Evolutionary conservation across 1,284 basidiomycete species (phyloP).

Genomic region (Cutaneotrichosporon sp.): DNA sequence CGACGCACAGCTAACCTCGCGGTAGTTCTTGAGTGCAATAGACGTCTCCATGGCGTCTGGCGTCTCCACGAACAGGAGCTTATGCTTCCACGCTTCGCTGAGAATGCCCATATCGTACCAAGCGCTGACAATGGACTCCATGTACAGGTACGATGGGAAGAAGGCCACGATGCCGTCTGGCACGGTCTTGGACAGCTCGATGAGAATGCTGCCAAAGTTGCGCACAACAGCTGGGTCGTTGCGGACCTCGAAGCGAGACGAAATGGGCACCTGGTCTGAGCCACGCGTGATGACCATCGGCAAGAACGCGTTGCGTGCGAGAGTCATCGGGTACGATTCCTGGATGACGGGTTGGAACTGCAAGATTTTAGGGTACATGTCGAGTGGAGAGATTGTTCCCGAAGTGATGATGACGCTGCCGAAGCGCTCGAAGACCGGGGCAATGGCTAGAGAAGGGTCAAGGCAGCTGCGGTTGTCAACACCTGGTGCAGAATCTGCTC

Average conservation of each 20-base stretch:
- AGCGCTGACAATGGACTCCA: conserved; percentile 99
- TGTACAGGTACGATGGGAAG: conserved; percentile 99
- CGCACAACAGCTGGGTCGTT: conserved; percentile 99
- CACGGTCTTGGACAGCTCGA: conserved; percentile 96
- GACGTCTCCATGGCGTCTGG: conserved; percentile 99
- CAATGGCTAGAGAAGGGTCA: conserved; percentile 95
- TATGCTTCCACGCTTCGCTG: conserved; percentile 99
- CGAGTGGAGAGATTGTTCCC: conserved; percentile 95
- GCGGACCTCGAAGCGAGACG: conserved; percentile 97
- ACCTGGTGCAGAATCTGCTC: conserved; percentile 42
- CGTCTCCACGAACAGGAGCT: conserved; percentile 98
- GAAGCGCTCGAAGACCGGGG: conserved; percentile 97
- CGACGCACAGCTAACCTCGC: conserved; percentile 63
- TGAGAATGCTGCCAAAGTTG: conserved; percentile 96
- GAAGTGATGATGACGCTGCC: conserved; percentile 98
- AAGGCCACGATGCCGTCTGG: conserved; percentile 99
- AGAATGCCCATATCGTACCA: conserved; percentile 99
- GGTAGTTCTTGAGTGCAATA: conserved; percentile 95
- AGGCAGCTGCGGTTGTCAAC: conserved; percentile 66
- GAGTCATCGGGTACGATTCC: conserved; percentile 97
- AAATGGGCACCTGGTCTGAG: conserved; percentile 97
- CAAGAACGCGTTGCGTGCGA: conserved; percentile 93
- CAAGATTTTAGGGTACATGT: conserved; percentile 99
- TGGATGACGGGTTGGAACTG: conserved; percentile 97
- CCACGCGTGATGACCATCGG: conserved; percentile 98